Base-by-base conservation (phyloP, 2,329 filamentous ascomycete genomes). In the Trichoderma simmonsii region DNA sequence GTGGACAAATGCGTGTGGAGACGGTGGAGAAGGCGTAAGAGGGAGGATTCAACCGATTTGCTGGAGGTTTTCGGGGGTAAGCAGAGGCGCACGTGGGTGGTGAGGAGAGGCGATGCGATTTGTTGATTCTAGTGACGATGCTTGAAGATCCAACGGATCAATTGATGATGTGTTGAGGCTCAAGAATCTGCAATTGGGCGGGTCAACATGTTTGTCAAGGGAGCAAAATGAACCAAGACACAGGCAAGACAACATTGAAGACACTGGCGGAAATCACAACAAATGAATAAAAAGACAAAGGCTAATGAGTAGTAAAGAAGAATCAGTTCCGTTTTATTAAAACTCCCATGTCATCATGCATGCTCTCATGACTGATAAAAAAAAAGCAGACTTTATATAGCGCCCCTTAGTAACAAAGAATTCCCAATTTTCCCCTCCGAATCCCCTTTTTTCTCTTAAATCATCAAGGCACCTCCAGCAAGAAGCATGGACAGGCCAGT, bases 401-500 rank as follows among this genome's bases (percentile, higher is more conserved):
- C 57, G 57, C 21, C 67, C 30, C 30, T 28, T 51, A 54, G 24
- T 36, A 62, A 39, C 21, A 63, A 62, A 36, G 15, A 54, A 43
- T n/a, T 43, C 36, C 62, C 43, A 28, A 15, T 14, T 56, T 68
- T 43, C 36, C 24, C 3, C 51, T 9, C 36, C 39, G 18, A 59
- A 68, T 43, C 32, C 32, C n/a, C 4, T 24, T 76, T 43, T 43
- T 3, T 18, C 1, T 5, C 12, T 24, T 63, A 81, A 62, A 79
- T 67, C 72, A 80, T 73, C 15, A 80, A 43, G 65, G 77, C 79
- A 24, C 76, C 79, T 11, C 79, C 80, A 11, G 77, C 75, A 51
- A 78, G 67, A 11, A 74, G 77, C 76, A 81, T 78, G 32, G 76
- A 75, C 66, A 79, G 64, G 18, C 75, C 67, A 30, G 78, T 75